Base-by-base conservation (phyloP, 148 eudicot species). In the Rheum nobile region DNA sequence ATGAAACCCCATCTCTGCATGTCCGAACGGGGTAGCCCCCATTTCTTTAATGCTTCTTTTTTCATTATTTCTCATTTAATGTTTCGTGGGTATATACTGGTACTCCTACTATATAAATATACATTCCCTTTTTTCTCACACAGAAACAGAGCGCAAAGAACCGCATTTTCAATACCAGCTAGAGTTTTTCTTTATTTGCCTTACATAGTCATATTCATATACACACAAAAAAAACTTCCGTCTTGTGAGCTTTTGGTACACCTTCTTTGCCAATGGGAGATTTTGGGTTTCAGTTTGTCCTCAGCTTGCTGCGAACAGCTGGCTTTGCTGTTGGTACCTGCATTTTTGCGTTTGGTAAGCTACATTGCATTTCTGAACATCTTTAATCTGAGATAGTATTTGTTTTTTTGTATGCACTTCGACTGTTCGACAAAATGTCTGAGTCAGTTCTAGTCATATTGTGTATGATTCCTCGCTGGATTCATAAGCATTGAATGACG, bases 261-360 rank as follows among this genome's bases (percentile, higher is more conserved):
- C 19, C 14, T 46, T 4, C 50, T 4, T 17, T 11, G 22, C 55
- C 14, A 48, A 48, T 17, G 22, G 9, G 26, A 35, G 48, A 71
- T 39, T 42, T n/a, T n/a, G 28, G 73, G 4, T 52, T 77, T 79
- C 52, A 75, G 14, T 71, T 84, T 21, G 77, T 17, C 68, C 76
- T 72, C 71, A 77, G 26, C 38, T 42, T 46, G 44, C 54, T 88
- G 73, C 75, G 78, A 80, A 80, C 46, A 69, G 42, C 73, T 75
- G 78, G 78, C 76, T 75, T 86, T 59, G 88, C 91, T 46, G 26
- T 89, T 75, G 91, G 93, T 91, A 83, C 77, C 75, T 32, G 61
- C 37, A 24, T 4, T 19, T 55, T 21, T 55, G 65, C 31, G 16
- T n/a, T 19, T n/a, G 14, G 29, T 24, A 61, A 24, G 34, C 3